Evolutionary conservation across 495 filamentous ascomycete species (phyloP).

Genomic region (Halenospora varia): DNA sequence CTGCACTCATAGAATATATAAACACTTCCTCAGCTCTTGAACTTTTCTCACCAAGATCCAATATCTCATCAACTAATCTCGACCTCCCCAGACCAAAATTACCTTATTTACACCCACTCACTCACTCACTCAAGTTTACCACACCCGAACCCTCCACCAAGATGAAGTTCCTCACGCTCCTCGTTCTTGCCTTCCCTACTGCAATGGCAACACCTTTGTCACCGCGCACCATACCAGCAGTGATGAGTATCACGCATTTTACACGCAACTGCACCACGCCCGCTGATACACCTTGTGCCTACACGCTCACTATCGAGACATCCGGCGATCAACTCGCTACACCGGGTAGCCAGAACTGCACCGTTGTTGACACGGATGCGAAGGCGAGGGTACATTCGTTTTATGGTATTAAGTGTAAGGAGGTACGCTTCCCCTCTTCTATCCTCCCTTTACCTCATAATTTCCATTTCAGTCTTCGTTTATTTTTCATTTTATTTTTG

Average conservation of each 20-base stretch:
- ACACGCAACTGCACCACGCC: not conserved
- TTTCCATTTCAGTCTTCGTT: not conserved
- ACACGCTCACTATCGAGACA: not conserved
- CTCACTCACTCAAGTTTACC: not conserved
- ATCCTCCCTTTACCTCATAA: not conserved
- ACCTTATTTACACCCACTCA: not conserved
- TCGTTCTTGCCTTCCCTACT: not conserved
- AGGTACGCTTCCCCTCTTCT: not conserved
- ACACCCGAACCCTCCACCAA: not conserved
- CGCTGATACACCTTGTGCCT: not conserved
- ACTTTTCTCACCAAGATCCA: too few species aligned
- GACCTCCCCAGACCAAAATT: too few species aligned
- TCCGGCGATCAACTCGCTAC: not conserved
- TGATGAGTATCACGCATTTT: not conserved
- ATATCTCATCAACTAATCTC: too few species aligned
- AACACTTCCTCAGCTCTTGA: too few species aligned
- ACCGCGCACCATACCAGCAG: not conserved
- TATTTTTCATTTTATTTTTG: not conserved
- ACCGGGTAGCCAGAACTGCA: not conserved
- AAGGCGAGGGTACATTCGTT: not conserved
- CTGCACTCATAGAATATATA: too few species aligned
- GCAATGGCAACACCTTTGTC: not conserved
- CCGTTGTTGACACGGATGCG: not conserved
- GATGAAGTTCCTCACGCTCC: not conserved
- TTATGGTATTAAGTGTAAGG: not conserved